Conservation (phyloP, 2,329 filamentous ascomycete genomes). For the Teratosphaeria pseudoeucalypti region DNA sequence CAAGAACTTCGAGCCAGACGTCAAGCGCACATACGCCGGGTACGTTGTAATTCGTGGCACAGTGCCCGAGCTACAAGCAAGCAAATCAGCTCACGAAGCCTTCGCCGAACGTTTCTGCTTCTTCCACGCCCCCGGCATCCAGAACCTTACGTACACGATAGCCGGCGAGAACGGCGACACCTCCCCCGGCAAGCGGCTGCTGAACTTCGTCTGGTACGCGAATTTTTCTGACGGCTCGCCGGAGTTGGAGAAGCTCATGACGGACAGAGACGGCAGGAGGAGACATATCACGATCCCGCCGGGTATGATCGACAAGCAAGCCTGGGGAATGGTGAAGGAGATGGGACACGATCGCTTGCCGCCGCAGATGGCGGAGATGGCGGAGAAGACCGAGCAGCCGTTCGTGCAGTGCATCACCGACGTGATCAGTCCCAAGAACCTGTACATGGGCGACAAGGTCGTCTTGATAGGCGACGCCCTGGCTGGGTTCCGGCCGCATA, state of each 20-base stretch:
- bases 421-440: slow-evolving; percentile 27
- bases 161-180: slow-evolving; percentile 32
- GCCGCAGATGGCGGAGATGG: slow-evolving; percentile 32
- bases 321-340: slow-evolving; percentile 31
- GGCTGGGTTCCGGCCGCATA: slow-evolving; percentile 36
- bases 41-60: slow-evolving; percentile 26
- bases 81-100: slow-evolving; percentile 21
- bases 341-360: slow-evolving; percentile 25
- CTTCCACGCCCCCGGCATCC: slow-evolving; percentile 21
- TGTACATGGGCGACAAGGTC: slow-evolving; percentile 33
- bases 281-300: slow-evolving; percentile 35
- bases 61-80: slow-evolving; percentile 25
- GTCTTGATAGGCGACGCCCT: slow-evolving; percentile 38
- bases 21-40: slow-evolving; percentile 23
- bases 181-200: slow-evolving; percentile 29
- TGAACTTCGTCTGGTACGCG: slow-evolving; percentile 40
- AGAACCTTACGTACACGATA: slow-evolving; percentile 33
- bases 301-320: slow-evolving; percentile 28
- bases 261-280: slow-evolving; percentile 30
- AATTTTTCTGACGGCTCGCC: slow-evolving; percentile 28
- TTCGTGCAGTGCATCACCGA: slow-evolving; percentile 39
- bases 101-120: slow-evolving; percentile 34
- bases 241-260: slow-evolving; percentile 34
- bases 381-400: slow-evolving; percentile 29
- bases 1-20: slow-evolving; percentile 18